Percentiles rank a stretch among this genome's conserved stretches.
Evolutionary conservation across 1,284 basidiomycete species (phyloP).

Genomic region (Fomitopsis betulina): DNA sequence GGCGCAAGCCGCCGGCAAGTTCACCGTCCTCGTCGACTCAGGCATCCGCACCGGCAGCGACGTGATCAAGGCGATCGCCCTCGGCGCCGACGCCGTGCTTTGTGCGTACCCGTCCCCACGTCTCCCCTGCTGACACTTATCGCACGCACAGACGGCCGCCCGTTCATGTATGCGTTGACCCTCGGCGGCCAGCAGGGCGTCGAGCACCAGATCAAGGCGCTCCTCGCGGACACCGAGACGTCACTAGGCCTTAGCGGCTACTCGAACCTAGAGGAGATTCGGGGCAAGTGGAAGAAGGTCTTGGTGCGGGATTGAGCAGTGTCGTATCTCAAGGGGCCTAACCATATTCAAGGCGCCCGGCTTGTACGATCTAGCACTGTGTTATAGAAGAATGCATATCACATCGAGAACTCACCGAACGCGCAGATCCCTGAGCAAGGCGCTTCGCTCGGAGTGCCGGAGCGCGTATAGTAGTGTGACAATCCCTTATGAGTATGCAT

Average conservation of each 20-base stretch:
- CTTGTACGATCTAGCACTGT: background rate
- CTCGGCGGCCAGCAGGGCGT: conserved; percentile 51
- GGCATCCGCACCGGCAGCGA: conserved; percentile 77
- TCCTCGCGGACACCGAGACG: conserved; percentile 53
- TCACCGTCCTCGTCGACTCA: conserved; percentile 77
- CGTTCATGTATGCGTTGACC: conserved; percentile 48
- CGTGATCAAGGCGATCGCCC: conserved; percentile 72
- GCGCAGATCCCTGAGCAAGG: background rate
- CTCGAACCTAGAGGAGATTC: conserved; percentile 34
- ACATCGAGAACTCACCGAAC: background rate
- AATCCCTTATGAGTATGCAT: background rate
- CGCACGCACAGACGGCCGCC: conserved; percentile 47
- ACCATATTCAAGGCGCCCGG: background rate
- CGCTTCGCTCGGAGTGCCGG: too few species aligned
- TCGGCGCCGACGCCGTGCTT: conserved; percentile 66
- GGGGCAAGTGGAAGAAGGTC: conserved; percentile 27
- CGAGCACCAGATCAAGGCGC: conserved; percentile 43
- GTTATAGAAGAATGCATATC: background rate
- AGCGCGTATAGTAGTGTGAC: background rate
- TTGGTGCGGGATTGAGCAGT: conserved; percentile 4
- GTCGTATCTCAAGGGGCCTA: background rate
- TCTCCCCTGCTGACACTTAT: conserved; percentile 38
- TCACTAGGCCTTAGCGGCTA: conserved; percentile 43
- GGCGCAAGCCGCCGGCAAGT: conserved; percentile 51
- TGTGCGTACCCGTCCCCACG: conserved; percentile 51